Evolutionary conservation across 2,329 filamentous ascomycete genomes (phyloP).

Genomic region (Ophiocordyceps unilateralis): DNA sequence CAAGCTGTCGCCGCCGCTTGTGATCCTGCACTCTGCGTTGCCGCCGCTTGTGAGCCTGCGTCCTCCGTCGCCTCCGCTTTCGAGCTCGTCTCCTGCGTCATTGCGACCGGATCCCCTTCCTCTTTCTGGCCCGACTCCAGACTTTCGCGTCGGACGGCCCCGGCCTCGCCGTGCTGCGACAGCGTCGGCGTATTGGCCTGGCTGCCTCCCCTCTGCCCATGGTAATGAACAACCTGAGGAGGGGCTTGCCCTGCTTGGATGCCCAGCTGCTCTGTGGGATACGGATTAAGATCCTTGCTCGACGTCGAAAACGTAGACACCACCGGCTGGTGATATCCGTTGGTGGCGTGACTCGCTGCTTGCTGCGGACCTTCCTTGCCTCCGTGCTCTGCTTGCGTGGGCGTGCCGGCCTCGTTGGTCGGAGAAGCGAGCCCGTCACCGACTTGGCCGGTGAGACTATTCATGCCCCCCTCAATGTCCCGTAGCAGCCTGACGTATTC

Average conservation of each 20-base stretch:
- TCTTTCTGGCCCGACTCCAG: slow-evolving; percentile 25
- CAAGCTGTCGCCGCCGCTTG: no score
- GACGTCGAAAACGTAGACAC: slow-evolving; percentile 55
- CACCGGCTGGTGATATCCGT: slow-evolving; percentile 51
- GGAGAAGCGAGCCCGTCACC: slow-evolving; percentile 33
- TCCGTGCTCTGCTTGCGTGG: slow-evolving; percentile 41
- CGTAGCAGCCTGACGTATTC: slow-evolving; percentile 86
- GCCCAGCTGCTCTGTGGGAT: slow-evolving; percentile 47
- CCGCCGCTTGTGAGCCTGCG: no score
- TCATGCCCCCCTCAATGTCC: slow-evolving; percentile 83
- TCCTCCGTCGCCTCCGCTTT: background rate
- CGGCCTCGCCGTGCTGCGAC: slow-evolving; percentile 31
- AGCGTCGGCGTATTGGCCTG: slow-evolving; percentile 47
- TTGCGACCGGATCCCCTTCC: slow-evolving; percentile 12
- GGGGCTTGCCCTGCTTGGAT: slow-evolving; percentile 44
- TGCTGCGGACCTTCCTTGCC: slow-evolving; percentile 26
- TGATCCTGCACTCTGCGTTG: no score
- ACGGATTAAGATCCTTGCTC: slow-evolving; percentile 51
- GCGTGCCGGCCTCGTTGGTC: slow-evolving; percentile 36
- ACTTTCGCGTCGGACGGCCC: slow-evolving; percentile 28
- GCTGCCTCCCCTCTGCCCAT: slow-evolving; percentile 49
- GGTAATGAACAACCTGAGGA: slow-evolving; percentile 50
- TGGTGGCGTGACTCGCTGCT: slow-evolving; percentile 26
- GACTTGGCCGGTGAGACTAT: slow-evolving; percentile 47
- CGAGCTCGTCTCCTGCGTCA: background rate